Conservation (phyloP, 768 basidiomycete species). For the Fibroporia radiculosa region DNA sequence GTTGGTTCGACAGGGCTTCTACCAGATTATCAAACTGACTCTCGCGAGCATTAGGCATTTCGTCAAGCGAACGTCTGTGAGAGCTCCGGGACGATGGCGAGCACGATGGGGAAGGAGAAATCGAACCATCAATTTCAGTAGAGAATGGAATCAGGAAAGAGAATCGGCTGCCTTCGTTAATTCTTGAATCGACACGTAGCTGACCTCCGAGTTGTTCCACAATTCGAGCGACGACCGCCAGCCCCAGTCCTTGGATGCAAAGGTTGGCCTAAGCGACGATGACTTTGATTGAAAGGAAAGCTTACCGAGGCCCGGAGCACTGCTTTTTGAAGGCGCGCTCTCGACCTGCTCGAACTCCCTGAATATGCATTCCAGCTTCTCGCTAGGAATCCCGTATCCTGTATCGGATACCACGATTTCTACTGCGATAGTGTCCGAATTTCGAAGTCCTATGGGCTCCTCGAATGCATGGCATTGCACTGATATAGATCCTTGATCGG, state of each 20-base stretch:
- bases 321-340: constrained; percentile 32
- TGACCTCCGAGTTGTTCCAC: constrained; percentile 75
- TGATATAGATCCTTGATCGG: constrained; percentile 48
- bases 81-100: constrained; percentile 5
- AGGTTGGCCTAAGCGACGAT: background rate
- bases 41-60: constrained; percentile 19
- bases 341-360: constrained; percentile 77
- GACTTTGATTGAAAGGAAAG: background rate
- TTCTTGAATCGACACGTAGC: constrained; percentile 66
- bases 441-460: constrained; percentile 44
- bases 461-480: constrained; percentile 46
- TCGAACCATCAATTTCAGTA: constrained; percentile 24
- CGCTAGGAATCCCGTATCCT: constrained; percentile 59
- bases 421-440: constrained; percentile 42
- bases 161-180: constrained; percentile 62
- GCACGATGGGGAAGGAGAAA: constrained; percentile 11
- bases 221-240: constrained; percentile 76
- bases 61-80: constrained; percentile 18
- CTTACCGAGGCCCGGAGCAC: constrained; percentile 41
- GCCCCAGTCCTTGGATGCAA: constrained; percentile 45
- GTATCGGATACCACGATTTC: constrained; percentile 70
- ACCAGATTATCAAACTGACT: constrained; percentile 34
- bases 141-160: constrained; percentile 64
- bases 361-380: constrained; percentile 69
- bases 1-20: constrained; percentile 36